Percentiles rank a stretch among this genome's conserved stretches.
Evolutionary conservation across 1,139 yeast species (phyloP).

Genomic region (Pneumocystis canis): DNA sequence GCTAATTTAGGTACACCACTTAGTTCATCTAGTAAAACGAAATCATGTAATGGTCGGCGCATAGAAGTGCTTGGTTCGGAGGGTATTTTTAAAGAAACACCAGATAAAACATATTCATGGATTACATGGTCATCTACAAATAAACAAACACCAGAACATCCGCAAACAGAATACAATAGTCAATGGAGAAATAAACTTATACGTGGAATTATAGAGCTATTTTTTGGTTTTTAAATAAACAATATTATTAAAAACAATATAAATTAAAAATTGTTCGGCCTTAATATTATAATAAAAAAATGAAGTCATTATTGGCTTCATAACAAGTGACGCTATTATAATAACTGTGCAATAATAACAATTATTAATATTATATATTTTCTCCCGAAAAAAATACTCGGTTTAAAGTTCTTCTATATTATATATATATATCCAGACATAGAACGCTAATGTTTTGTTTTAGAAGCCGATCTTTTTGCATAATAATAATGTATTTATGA

Average conservation of each 20-base stretch:
- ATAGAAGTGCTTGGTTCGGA: not conserved
- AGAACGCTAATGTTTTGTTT: too few species aligned
- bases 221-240: not conserved
- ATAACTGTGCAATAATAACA: too few species aligned
- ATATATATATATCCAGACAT: too few species aligned
- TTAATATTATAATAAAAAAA: too few species aligned
- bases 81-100: constrained; percentile 1
- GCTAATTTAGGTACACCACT: not conserved
- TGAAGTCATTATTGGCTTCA: too few species aligned
- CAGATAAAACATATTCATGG: constrained; percentile 1
- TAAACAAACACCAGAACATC: not conserved
- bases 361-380: too few species aligned
- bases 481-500: too few species aligned
- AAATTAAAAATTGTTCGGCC: too few species aligned
- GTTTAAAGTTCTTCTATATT: not conserved
- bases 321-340: too few species aligned
- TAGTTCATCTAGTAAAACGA: not conserved
- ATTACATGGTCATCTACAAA: not conserved
- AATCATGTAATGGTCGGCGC: not conserved
- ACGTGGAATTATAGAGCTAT: not conserved
- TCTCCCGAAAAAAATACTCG: not conserved
- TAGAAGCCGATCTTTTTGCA: too few species aligned
- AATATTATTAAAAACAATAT: too few species aligned
- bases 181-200: not conserved
- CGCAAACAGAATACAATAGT: not conserved